Percentiles rank a stretch among this genome's conserved stretches.
Evolutionary conservation across 768 basidiomycete genomes (phyloP).

Genomic region (Basidioascus undulatus): DNA sequence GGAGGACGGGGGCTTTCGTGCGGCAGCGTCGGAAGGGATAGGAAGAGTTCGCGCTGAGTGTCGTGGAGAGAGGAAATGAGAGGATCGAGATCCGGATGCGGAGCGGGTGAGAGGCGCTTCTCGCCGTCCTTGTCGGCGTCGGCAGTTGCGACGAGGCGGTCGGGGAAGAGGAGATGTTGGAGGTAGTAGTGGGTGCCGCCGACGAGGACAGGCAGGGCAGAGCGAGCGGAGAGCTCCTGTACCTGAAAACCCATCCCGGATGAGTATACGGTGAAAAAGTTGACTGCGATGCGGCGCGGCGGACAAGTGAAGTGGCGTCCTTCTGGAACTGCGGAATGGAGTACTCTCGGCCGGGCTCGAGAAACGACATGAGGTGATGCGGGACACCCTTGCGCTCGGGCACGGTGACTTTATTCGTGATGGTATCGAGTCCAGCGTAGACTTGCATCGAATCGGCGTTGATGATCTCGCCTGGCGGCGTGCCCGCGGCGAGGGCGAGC

Average conservation of each 20-base stretch:
- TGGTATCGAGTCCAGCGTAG: constrained; percentile 67
- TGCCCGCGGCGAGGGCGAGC: too few species aligned
- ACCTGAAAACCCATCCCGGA: constrained; percentile 29
- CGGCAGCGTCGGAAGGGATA: constrained; percentile 8
- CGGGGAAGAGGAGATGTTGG: constrained; percentile 79
- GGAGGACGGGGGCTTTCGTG: not conserved
- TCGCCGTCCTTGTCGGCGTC: not conserved
- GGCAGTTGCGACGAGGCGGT: constrained; percentile 27
- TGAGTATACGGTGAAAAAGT: not conserved
- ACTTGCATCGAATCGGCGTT: constrained; percentile 98
- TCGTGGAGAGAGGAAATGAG: not conserved
- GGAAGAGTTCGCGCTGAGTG: constrained; percentile 7
- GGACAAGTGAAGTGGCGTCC: constrained; percentile 29
- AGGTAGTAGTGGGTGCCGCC: constrained; percentile 97
- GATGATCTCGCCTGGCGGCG: constrained; percentile 41
- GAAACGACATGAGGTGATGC: constrained; percentile 74
- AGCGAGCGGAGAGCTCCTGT: constrained; percentile 36
- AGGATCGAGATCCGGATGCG: too few species aligned
- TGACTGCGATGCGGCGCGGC: too few species aligned
- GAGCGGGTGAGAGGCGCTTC: not conserved
- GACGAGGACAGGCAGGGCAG: constrained; percentile 62
- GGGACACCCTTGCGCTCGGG: constrained; percentile 55
- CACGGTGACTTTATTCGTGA: constrained; percentile 75
- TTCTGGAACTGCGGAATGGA: constrained; percentile 66
- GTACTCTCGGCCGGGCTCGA: constrained; percentile 66